Base-by-base conservation (phyloP, 306 rosid genomes). In the Glycine soja region DNA sequence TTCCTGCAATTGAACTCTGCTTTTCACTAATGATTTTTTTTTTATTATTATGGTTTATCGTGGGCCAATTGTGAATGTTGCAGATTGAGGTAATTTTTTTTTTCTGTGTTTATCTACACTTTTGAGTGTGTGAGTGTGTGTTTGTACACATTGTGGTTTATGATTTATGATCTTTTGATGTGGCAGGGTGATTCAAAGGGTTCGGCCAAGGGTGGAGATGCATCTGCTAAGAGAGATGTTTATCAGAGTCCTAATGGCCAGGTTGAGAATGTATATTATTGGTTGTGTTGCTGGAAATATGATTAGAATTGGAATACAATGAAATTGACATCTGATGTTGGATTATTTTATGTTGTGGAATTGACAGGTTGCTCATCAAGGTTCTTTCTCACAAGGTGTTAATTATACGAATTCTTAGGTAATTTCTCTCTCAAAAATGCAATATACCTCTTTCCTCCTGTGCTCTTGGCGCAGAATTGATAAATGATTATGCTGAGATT, bases 101-200 rank as follows among this genome's bases (percentile, higher is more conserved):
- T 38, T 81, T 48, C 54, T 19, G 46, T 51, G 4, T 46, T 47
- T 47, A 50, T 11, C 15, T 45, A 18, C 43, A 32, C 38, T 10
- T 19, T 45, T 6, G 67, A 58, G 1, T 9, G 7, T 24, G 30
- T 24, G 30, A 24, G 30, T 24, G 30, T 42, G 16, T 45, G 36
- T 81, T 18, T 45, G 52, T 32, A 10, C 7, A 7, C 30, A 56
- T 24, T 40, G 6, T 62, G 40, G 61, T 7, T 46, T 15, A 38
- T 42, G 70, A 34, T 32, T 74, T 80, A 68, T 77, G 6, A 51
- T 69, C 75, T 52, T 72, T 74, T 85, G 74, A 75, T 53, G 48
- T 66, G 45, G 57, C 74, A 93, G 98, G 98, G 94, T 81, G 98
- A 93, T 83, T 84, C 98, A n/a, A 93, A 91, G 88, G 93, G 98